These are phyloP conservation scores for Chaetomiaceae sp. DNA, from an alignment of 2,329 filamentous ascomycete species.

Conservation along the genomic window DNA sequence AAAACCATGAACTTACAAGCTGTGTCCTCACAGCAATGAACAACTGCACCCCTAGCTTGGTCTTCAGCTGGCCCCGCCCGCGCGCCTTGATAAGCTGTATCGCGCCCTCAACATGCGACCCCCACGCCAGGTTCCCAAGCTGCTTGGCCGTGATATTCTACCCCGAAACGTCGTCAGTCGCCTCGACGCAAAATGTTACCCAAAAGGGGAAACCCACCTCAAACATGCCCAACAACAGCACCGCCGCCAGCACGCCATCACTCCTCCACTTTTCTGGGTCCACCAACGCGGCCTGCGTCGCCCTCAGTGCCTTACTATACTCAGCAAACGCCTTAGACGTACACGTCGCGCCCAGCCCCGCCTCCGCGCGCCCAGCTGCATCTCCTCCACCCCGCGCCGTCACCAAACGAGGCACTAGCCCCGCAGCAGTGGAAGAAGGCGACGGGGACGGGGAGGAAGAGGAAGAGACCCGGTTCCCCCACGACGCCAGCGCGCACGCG, in stretches of 20 bases:
- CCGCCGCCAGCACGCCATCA: conserved; percentile 54
- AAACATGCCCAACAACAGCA: conserved; percentile 54
- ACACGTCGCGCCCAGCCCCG: not conserved
- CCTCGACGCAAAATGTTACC: not conserved
- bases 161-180: not conserved
- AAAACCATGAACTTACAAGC: conserved; percentile 45
- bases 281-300: conserved; percentile 47
- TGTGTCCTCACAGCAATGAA: conserved; percentile 56
- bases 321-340: conserved; percentile 40
- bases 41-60: conserved; percentile 46
- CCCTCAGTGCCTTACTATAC: conserved; percentile 49
- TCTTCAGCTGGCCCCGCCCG: conserved; percentile 48
- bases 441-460: no score
- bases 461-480: conserved; percentile 42
- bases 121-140: conserved; percentile 52
- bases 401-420: conserved; percentile 23
- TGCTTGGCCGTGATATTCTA: conserved; percentile 49
- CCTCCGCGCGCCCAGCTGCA: not conserved
- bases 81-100: conserved; percentile 54
- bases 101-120: conserved; percentile 59
- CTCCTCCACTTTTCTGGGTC: conserved; percentile 43
- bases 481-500: conserved; percentile 52
- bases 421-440: not conserved
- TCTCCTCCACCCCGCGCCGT: conserved; percentile 26
- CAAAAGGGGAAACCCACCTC: conserved; percentile 36